A percentile compares a stretch with the other conserved stretches of the same genome.
phyloP scores from a whole-genome alignment of 176 grass and related monocot species.

The Pharus latifolius region DNA sequence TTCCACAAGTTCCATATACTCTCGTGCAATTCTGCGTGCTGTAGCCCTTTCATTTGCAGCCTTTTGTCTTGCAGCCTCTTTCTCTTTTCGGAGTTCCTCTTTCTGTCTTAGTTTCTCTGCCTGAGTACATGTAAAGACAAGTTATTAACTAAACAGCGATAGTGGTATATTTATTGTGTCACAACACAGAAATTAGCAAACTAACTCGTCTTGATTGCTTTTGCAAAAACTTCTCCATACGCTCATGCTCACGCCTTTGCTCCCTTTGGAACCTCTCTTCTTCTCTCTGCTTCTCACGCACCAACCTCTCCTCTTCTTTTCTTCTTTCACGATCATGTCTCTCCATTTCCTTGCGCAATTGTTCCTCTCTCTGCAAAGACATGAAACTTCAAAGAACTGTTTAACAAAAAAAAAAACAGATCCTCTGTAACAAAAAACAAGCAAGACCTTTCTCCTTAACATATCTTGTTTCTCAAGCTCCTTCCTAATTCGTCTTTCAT shows the following conservation, averaged over 20 bases:
- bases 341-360: constrained; percentile 90
- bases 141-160: neutral
- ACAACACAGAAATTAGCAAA: constrained; percentile 11
- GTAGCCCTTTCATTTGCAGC: constrained; percentile 89
- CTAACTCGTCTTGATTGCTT: constrained; percentile 79
- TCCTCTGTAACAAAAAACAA: constrained; percentile 9
- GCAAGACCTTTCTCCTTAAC: constrained; percentile 73
- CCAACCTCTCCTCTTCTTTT: constrained; percentile 88
- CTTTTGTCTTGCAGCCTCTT: constrained; percentile 71
- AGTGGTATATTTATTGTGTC: constrained; percentile 1
- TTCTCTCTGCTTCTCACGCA: constrained; percentile 88
- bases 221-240: constrained; percentile 80
- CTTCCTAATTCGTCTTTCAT: constrained; percentile 89
- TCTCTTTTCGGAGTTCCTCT: constrained; percentile 89
- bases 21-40: constrained; percentile 82
- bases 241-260: constrained; percentile 75
- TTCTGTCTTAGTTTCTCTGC: constrained; percentile 89
- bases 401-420: neutral
- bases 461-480: constrained; percentile 98
- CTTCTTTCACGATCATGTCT: constrained; percentile 87
- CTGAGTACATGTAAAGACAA: constrained; percentile 27
- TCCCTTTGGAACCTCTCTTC: constrained; percentile 85
- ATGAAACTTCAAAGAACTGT: constrained; percentile 17
- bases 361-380: constrained; percentile 68
- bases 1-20: constrained; percentile 93